phyloP scores from a whole-genome alignment of 2,329 filamentous ascomycete species.

The Pseudogymnoascus sp. region DNA sequence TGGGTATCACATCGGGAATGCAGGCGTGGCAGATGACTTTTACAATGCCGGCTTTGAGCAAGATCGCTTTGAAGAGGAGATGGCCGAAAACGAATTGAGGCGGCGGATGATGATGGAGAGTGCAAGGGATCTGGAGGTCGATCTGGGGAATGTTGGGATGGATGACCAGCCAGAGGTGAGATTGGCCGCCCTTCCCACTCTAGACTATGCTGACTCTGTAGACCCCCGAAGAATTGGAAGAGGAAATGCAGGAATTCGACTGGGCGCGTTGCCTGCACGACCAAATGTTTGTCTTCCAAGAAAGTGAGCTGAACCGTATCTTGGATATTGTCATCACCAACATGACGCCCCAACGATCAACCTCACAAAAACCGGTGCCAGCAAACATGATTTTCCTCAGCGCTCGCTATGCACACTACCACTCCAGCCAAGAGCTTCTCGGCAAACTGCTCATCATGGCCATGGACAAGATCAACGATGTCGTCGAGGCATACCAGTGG shows the following conservation, averaged over 20 bases:
- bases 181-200: conserved; percentile 12
- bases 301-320: conserved; percentile 82
- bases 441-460: conserved; percentile 72
- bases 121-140: conserved; percentile 90
- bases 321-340: conserved; percentile 94
- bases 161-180: conserved; percentile 88
- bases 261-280: conserved; percentile 93
- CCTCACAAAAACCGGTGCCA: conserved; percentile 94
- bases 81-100: conserved; percentile 93
- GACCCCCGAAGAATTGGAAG: conserved; percentile 70
- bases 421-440: conserved; percentile 78
- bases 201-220: conserved; percentile 30
- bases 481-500: conserved; percentile 94
- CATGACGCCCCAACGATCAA: conserved; percentile 92
- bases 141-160: conserved; percentile 87
- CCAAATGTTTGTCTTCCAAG: conserved; percentile 99
- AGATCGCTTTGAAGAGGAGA: conserved; percentile 91
- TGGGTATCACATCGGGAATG: conserved; percentile 80
- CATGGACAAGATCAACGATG: conserved; percentile 93
- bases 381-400: conserved; percentile 96
- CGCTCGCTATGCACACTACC: conserved; percentile 92
- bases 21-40: conserved; percentile 77
- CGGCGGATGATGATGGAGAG: conserved; percentile 99
- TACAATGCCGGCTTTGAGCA: conserved; percentile 89
- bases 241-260: conserved; percentile 88